phyloP scores from a whole-genome alignment of 1,284 basidiomycete species.

The Cryptococcus jaspeensis region DNA sequence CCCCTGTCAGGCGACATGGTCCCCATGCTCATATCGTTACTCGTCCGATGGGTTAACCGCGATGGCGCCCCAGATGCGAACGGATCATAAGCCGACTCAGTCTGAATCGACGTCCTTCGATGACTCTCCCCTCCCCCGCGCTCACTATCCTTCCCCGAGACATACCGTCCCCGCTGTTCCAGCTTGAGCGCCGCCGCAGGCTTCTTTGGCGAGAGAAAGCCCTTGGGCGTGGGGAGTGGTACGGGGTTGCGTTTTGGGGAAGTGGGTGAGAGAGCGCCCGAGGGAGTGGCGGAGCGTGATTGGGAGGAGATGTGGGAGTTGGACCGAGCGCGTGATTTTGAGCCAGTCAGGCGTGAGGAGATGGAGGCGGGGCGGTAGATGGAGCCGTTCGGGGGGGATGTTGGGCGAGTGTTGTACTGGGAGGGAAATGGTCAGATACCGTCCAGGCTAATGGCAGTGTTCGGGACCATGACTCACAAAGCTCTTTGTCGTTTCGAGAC shows the following conservation, averaged over 20 bases:
- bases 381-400: conserved; percentile 7
- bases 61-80: not conserved
- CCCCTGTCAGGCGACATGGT: not conserved
- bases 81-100: not conserved
- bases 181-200: conserved; percentile 30
- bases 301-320: conserved; percentile 11
- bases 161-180: not conserved
- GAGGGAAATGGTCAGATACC: not conserved
- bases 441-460: not conserved
- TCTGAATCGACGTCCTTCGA: not conserved
- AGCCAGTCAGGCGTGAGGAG: conserved; percentile 7
- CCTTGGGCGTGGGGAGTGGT: conserved; percentile 40
- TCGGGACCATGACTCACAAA: not conserved
- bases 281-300: conserved; percentile 13
- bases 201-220: conserved; percentile 44
- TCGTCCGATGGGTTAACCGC: not conserved
- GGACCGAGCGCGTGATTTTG: conserved; percentile 4
- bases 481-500: conserved; percentile 25
- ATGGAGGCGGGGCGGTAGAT: conserved; percentile 6
- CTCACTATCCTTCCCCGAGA: not conserved
- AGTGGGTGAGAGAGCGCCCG: conserved; percentile 10
- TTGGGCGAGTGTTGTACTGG: conserved; percentile 19
- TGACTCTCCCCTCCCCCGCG: not conserved
- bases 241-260: conserved; percentile 29
- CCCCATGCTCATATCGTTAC: not conserved